Evolutionary conservation across 257 asterid species (phyloP), one percentile per base, ranked within the genome.

Genomic region (Solanum clarkiae): DNA sequence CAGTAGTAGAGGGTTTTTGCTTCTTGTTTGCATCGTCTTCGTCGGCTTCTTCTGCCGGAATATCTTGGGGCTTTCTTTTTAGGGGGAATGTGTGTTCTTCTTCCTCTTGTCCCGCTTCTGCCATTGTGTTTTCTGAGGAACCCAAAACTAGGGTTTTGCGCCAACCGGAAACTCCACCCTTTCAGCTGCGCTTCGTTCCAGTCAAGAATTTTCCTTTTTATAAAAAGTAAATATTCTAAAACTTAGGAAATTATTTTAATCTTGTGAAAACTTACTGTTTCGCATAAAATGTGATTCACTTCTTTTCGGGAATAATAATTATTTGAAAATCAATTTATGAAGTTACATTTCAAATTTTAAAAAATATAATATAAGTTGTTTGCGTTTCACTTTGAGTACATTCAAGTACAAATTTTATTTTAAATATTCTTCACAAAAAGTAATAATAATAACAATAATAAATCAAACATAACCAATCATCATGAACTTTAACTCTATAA

Each of bases 1-100:
- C 59, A 26, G 83, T 56, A 29, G 51, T 80, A 2, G 57, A 87
- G 63, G 54, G 86, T 49, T 88, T 90, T 66, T 60, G 84, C 86
- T 90, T 90, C 77, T 90, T 88, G 40, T 47, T 90, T 14, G 57
- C 68, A 22, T 86, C 83, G 0, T 36, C 75, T 62, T 82, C 77
- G 8, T 63, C 59, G 24, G 60, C 26, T 68, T 57, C 79, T 51
- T 77, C 47, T 24, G 24, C 88, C 9, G 20, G 18, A 18, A 42
- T 3, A 4, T 32, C 71, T 53, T 55, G 82, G 79, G 88, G 83
- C 74, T 81, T 86, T 42, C 88, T 60, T 29, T 86, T 86, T 8
- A 47, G 20, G 54, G 86, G 85, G 20, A 83, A 81, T 62, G 63
- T 80, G 22, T 47, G 69, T 45, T 71, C 88, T 62, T 86, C 88